Evolutionary conservation across 2,329 filamentous ascomycete species (phyloP).

Genomic region (Fusarium circinatum): DNA sequence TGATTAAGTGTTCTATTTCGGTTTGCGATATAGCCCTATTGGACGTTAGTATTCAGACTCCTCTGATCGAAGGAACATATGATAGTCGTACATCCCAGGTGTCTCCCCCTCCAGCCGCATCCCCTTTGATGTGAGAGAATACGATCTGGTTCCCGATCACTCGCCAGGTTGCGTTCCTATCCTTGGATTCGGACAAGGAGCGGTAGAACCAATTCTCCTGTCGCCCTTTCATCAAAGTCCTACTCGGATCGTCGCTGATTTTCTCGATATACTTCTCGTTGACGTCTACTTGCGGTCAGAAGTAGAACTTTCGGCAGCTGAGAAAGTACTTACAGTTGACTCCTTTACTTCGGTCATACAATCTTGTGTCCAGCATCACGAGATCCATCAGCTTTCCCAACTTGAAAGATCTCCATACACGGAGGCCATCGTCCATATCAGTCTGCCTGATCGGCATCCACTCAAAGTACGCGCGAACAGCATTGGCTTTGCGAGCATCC

Average conservation of each 20-base stretch:
- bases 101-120: background rate
- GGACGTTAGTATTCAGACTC: rapidly evolving
- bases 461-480: constrained; percentile 1
- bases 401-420: background rate
- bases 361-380: background rate
- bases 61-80: rapidly evolving
- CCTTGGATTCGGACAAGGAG: background rate
- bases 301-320: rapidly evolving
- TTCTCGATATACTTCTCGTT: background rate
- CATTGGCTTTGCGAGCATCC: background rate
- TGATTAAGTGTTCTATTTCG: constrained; percentile 1
- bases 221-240: background rate
- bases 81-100: background rate
- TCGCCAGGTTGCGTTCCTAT: background rate
- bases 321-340: background rate
- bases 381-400: constrained; percentile 1
- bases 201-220: constrained; percentile 11
- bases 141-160: constrained; percentile 4
- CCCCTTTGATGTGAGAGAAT: background rate
- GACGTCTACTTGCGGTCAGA: background rate
- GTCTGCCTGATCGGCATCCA: constrained; percentile 9
- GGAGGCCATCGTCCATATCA: background rate
- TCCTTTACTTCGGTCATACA: constrained; percentile 4
- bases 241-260: background rate
- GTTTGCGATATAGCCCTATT: background rate